Percentiles rank a stretch among this genome's conserved stretches.
These are phyloP conservation scores for Coprinopsis sp. DNA, from an alignment of 768 basidiomycete genomes.

Conservation along the genomic window DNA sequence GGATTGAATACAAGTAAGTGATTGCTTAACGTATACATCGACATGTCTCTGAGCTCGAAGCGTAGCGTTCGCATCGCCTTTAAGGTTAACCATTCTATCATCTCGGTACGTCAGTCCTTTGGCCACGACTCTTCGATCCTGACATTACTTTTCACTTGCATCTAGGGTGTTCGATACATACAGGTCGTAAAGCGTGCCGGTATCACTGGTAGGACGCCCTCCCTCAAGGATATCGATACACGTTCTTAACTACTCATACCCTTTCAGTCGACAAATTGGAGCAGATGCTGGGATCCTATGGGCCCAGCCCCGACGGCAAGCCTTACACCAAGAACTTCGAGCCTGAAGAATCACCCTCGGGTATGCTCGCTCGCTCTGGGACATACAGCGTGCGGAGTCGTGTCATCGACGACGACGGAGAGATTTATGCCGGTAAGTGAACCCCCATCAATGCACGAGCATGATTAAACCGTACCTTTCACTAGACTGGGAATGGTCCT, in stretches of 20 bases:
- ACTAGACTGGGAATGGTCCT: conserved; percentile 81
- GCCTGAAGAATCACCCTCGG: conserved; percentile 66
- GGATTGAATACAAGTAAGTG: conserved; percentile 82
- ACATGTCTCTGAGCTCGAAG: not conserved
- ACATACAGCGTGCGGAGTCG: conserved; percentile 74
- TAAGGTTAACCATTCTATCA: conserved; percentile 87
- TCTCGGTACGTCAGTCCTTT: conserved; percentile 49
- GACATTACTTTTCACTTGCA: conserved; percentile 4
- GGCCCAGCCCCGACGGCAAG: conserved; percentile 60
- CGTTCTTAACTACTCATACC: conserved; percentile 6
- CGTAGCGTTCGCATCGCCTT: conserved; percentile 73
- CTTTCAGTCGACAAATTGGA: conserved; percentile 82
- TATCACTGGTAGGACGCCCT: conserved; percentile 50
- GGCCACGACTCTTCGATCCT: conserved; percentile 7
- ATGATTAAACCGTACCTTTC: not conserved
- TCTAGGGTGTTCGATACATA: conserved; percentile 76
- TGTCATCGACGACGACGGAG: conserved; percentile 84
- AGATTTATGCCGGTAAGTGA: conserved; percentile 68
- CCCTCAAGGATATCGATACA: not conserved
- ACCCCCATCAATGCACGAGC: not conserved
- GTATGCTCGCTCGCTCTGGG: conserved; percentile 79
- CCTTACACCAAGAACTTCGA: conserved; percentile 76
- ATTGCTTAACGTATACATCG: not conserved
- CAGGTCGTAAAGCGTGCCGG: conserved; percentile 84
- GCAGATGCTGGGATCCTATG: conserved; percentile 93